Percentiles rank a stretch among this genome's conserved stretches.
phyloP scores from a whole-genome alignment of 2,329 filamentous ascomycete species.

The Hansfordia pulvinata region DNA sequence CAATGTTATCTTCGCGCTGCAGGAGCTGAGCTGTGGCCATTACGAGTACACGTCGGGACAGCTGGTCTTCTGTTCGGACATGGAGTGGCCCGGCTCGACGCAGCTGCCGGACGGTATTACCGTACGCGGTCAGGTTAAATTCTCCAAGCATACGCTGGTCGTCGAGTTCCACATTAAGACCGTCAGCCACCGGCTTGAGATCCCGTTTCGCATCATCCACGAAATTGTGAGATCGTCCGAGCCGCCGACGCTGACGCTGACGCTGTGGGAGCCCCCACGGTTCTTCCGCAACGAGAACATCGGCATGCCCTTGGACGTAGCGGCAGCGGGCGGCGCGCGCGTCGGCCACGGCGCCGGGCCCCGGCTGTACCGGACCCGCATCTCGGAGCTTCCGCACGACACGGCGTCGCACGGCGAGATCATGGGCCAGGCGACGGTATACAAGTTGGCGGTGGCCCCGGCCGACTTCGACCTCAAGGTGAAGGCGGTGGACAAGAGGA shows the following conservation, averaged over 20 bases:
- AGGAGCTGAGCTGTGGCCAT: slow-evolving; percentile 29
- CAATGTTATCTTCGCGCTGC: slow-evolving; percentile 9
- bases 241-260: slow-evolving; percentile 28
- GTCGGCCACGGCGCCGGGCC: slow-evolving; percentile 3
- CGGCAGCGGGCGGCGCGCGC: too few species aligned
- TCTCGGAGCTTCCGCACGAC: slow-evolving; percentile 13
- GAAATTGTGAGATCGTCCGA: slow-evolving; percentile 25
- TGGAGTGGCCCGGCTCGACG: slow-evolving; percentile 21
- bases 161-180: slow-evolving; percentile 15
- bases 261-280: slow-evolving; percentile 35
- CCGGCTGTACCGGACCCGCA: slow-evolving; percentile 13
- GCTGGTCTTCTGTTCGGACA: slow-evolving; percentile 30
- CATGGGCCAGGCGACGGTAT: slow-evolving; percentile 29
- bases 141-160: slow-evolving; percentile 27
- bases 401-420: slow-evolving; percentile 16
- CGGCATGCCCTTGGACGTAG: too few species aligned
- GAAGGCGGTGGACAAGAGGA: slow-evolving; percentile 11
- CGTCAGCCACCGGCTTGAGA: slow-evolving; percentile 24
- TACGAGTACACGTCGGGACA: slow-evolving; percentile 23
- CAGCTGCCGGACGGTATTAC: too few species aligned
- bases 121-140: slow-evolving; percentile 23
- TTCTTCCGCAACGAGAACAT: slow-evolving; percentile 24
- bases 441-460: slow-evolving; percentile 19
- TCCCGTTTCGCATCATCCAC: slow-evolving; percentile 33
- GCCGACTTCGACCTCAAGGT: slow-evolving; percentile 15